These are phyloP conservation scores for Tricholoma furcatifolium DNA, from an alignment of 768 basidiomycete species.

Conservation along the genomic window DNA sequence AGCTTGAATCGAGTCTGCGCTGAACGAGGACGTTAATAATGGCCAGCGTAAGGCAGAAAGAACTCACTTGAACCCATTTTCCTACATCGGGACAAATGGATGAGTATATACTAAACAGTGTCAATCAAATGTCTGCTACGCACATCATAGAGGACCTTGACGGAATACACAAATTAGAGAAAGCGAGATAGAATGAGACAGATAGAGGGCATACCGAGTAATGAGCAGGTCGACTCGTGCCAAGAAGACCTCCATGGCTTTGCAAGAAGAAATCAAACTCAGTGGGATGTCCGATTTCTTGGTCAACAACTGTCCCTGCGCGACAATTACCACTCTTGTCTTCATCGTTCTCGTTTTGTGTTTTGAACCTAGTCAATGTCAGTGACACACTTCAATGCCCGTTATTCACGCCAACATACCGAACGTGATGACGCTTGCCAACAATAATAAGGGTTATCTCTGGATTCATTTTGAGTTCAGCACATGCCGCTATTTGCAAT, in stretches of 20 bases:
- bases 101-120: background rate
- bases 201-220: no score
- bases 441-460: slow-evolving; percentile 79
- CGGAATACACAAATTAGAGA: background rate
- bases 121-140: slow-evolving; percentile 13
- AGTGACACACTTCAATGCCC: no score
- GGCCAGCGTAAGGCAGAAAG: background rate
- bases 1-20: slow-evolving; percentile 60
- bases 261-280: slow-evolving; percentile 81
- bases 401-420: background rate
- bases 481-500: slow-evolving; percentile 54
- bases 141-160: slow-evolving; percentile 46
- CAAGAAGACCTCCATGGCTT: slow-evolving; percentile 75
- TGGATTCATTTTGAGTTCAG: slow-evolving; percentile 51
- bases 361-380: no score
- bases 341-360: slow-evolving; percentile 32
- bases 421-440: slow-evolving; percentile 68
- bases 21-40: slow-evolving; percentile 16
- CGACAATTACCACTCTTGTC: slow-evolving; percentile 74
- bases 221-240: slow-evolving; percentile 64
- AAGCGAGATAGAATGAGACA: background rate
- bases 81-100: slow-evolving; percentile 22
- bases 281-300: slow-evolving; percentile 64
- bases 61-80: slow-evolving; percentile 60
- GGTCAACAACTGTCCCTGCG: slow-evolving; percentile 79